phyloP scores from a whole-genome alignment of 2,329 filamentous ascomycete species.

The Akanthomyces uredinophilus region DNA sequence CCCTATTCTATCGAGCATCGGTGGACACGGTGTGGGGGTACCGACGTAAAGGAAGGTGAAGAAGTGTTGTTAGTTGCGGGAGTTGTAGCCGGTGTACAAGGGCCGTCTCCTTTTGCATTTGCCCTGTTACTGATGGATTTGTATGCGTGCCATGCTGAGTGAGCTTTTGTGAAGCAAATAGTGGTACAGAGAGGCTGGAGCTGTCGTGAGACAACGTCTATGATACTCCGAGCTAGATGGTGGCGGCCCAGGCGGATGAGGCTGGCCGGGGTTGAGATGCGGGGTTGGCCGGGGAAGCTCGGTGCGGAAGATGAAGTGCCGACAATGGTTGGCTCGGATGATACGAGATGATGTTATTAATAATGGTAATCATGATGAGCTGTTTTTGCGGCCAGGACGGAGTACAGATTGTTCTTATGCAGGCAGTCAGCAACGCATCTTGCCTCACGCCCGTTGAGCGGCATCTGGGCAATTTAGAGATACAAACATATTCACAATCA shows the following conservation, averaged over 20 bases:
- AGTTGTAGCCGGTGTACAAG: too few species aligned
- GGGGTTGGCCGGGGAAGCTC: background rate
- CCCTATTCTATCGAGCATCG: background rate
- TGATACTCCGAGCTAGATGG: background rate
- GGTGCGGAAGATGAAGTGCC: constrained; percentile 1
- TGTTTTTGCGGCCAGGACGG: background rate
- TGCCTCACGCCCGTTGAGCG: too few species aligned
- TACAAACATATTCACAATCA: too few species aligned
- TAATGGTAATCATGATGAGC: background rate
- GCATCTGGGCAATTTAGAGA: too few species aligned
- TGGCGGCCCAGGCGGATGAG: background rate
- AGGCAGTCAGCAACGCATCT: too few species aligned
- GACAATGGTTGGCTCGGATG: background rate
- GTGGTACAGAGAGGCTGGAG: background rate
- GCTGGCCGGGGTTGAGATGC: constrained; percentile 5
- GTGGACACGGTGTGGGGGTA: background rate
- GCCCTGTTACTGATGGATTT: too few species aligned
- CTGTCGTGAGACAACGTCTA: background rate
- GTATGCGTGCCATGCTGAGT: too few species aligned
- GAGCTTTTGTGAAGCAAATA: too few species aligned
- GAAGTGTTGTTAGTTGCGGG: background rate
- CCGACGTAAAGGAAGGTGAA: background rate
- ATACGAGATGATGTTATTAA: background rate
- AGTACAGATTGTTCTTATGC: too few species aligned
- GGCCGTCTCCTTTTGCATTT: background rate